Conservation (phyloP, 2,329 filamentous ascomycete species). For the Botryotinia calthae region DNA sequence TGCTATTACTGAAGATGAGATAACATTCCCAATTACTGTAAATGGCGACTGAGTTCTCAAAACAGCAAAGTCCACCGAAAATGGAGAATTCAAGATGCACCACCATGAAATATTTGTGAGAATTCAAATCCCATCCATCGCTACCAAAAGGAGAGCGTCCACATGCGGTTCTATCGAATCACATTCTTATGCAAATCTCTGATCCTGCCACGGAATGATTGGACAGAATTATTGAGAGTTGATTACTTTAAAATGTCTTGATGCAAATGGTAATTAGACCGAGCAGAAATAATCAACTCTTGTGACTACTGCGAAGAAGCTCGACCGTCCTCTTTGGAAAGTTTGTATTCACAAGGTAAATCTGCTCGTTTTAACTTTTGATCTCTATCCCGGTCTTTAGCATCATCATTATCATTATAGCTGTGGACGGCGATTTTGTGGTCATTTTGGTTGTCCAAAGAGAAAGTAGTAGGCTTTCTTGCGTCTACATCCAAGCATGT, state of each 20-base stretch:
- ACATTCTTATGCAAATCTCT: too few species aligned
- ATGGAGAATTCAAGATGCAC: background rate
- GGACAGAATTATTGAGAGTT: too few species aligned
- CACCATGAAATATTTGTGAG: too few species aligned
- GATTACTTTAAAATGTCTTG: too few species aligned
- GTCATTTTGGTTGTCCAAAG: background rate
- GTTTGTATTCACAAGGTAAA: fast-evolving
- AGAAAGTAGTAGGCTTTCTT: background rate
- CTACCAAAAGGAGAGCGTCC: background rate
- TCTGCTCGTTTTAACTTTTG: background rate
- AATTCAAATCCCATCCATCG: too few species aligned
- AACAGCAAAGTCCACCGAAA: fast-evolving
- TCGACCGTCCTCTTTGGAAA: too few species aligned
- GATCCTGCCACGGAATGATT: too few species aligned
- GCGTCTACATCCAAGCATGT: background rate
- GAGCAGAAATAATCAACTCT: too few species aligned
- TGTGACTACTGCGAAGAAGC: too few species aligned
- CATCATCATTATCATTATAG: background rate
- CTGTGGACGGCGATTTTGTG: fast-evolving
- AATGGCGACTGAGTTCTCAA: background rate
- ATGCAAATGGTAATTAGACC: too few species aligned
- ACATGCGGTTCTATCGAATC: too few species aligned
- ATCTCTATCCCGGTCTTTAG: background rate
- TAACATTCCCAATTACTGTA: background rate
- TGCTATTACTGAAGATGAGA: background rate